Percentiles rank a stretch among this genome's conserved stretches.
phyloP scores from a whole-genome alignment of 192 early-diverging fungal genomes.

The Irineochytrium annulatum region DNA sequence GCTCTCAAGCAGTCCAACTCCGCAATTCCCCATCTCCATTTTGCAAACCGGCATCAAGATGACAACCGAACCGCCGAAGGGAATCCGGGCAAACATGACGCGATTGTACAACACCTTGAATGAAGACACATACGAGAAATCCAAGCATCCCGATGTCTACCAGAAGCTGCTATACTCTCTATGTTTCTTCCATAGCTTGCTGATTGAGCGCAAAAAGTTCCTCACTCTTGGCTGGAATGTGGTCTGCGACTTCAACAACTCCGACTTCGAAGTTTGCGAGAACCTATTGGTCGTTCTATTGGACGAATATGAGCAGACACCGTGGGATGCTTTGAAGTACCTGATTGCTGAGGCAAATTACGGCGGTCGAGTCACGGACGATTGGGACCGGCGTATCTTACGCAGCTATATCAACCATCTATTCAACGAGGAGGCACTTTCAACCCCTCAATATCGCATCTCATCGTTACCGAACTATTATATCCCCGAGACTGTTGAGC shows the following conservation, averaged over 20 bases:
- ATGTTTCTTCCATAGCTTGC: constrained; percentile 56
- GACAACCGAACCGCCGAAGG: constrained; percentile 63
- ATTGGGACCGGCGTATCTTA: constrained; percentile 57
- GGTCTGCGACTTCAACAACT: constrained; percentile 59
- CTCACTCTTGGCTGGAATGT: constrained; percentile 63
- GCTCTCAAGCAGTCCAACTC: constrained; percentile 62
- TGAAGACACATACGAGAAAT: constrained; percentile 45
- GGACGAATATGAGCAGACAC: constrained; percentile 54
- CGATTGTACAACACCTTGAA: constrained; percentile 45
- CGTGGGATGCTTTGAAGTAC: constrained; percentile 64
- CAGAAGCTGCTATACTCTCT: constrained; percentile 53
- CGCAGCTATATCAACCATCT: constrained; percentile 56
- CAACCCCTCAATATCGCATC: constrained; percentile 42
- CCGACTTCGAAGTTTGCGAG: constrained; percentile 62
- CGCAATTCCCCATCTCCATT: constrained; percentile 62
- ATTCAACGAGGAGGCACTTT: constrained; percentile 56
- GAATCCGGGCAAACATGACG: constrained; percentile 52
- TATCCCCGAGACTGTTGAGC: constrained; percentile 47
- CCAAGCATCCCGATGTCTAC: constrained; percentile 46
- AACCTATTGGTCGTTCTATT: constrained; percentile 52
- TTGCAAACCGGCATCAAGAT: constrained; percentile 57
- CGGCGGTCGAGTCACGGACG: constrained; percentile 58
- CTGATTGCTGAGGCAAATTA: constrained; percentile 64
- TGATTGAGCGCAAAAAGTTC: constrained; percentile 62
- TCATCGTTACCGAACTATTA: constrained; percentile 45